Percentiles rank a stretch among this genome's conserved stretches.
phyloP scores from a whole-genome alignment of 1,284 basidiomycete genomes.

The Inonotus obliquus region DNA sequence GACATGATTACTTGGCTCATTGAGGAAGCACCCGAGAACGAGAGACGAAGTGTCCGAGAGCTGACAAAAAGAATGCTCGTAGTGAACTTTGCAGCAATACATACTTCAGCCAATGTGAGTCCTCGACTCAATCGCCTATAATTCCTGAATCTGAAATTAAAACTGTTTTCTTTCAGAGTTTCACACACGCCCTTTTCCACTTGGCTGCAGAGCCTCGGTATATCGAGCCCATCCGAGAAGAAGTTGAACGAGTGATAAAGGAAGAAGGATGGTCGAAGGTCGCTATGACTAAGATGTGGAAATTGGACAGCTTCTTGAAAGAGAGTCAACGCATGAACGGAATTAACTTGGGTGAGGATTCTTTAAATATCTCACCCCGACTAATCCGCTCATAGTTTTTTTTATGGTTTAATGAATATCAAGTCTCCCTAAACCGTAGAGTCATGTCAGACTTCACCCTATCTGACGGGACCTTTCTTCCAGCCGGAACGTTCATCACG shows the following conservation, averaged over 20 bases:
- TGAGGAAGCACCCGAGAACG: constrained; percentile 15
- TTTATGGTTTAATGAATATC: neutral
- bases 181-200: constrained; percentile 34
- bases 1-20: constrained; percentile 17
- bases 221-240: constrained; percentile 37
- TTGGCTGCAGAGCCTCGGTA: constrained; percentile 36
- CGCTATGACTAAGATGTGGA: constrained; percentile 37
- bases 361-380: too few species aligned
- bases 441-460: constrained; percentile 36
- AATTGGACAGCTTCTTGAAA: constrained; percentile 44
- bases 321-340: constrained; percentile 37
- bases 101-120: constrained; percentile 29
- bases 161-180: constrained; percentile 23
- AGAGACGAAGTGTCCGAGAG: neutral
- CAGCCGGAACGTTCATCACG: constrained; percentile 31
- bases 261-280: constrained; percentile 43
- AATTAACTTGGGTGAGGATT: constrained; percentile 22
- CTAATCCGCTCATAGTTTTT: neutral
- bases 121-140: neutral
- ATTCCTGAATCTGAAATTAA: too few species aligned
- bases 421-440: constrained; percentile 31
- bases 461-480: constrained; percentile 38
- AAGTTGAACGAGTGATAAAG: constrained; percentile 34
- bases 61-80: constrained; percentile 25
- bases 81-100: constrained; percentile 31